Base-by-base conservation (phyloP, 2,329 filamentous ascomycete species). In the Onygenales sp. region DNA sequence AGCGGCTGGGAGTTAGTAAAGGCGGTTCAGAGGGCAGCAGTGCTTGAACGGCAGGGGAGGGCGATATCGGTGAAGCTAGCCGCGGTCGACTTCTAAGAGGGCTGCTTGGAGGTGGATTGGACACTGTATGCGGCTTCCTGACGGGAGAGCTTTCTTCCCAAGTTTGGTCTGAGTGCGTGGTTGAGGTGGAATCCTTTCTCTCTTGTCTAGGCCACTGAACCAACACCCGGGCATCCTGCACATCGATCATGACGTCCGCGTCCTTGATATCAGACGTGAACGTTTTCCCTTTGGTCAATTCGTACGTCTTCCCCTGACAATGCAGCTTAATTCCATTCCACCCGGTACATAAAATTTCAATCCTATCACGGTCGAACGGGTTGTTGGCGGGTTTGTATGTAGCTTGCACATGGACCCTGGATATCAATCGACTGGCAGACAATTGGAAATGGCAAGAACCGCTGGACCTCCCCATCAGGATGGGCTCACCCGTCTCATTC, bases 311-410 rank as follows among this genome's bases (percentile, higher is more conserved):
- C 53, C 89, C 89, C 70, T 92, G 86, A 74, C 89, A 96, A 72
- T 95, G 90, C 61, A 98, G 74, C 74, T 89, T 95, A 59, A 93
- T 78, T 13, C 93, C 93, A 69, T 98, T 98, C 92, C 92, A 97
- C 21, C 93, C 93, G 64, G 87, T 82, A 76, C 93, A 98, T 63
- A 88, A 79, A 62, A 98, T 86, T 70, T 95, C 88, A 46, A 98
- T 82, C 69, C 83, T 85, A 67, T 87, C 88, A 57, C 83, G 78
- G 61, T 88, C 83, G 62, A 88, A 79, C 4, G 80, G 80, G 52
- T 81, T 78, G 17, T 78, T 73, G 10, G 88, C 82, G 21, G 86
- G 79, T 58, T 92, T 81, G 69, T 91, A 98, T 51, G 84, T 82
- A 58, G 90, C 91, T 71, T 88, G 86, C 70, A 96, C 87, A 67